Conservation (phyloP, 371 early-diverging fungal genomes). For the Gilbertella persicaria region DNA sequence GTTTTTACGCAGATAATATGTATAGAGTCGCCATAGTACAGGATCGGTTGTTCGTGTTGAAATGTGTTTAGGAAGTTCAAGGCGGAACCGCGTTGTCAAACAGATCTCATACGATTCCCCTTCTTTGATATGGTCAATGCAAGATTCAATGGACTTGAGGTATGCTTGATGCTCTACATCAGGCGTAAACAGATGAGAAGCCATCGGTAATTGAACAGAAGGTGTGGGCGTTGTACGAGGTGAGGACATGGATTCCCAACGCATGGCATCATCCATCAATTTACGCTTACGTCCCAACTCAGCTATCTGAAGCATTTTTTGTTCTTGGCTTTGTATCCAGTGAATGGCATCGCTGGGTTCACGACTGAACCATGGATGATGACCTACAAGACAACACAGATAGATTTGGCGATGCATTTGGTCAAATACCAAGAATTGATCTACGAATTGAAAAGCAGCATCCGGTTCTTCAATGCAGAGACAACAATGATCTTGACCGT, state of each 20-base stretch:
- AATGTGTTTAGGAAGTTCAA: constrained; percentile 32
- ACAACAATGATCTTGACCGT: constrained; percentile 31
- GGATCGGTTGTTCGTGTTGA: constrained; percentile 5
- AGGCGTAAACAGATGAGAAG: constrained; percentile 38
- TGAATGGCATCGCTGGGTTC: constrained; percentile 10
- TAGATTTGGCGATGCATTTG: constrained; percentile 51
- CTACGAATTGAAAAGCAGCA: constrained; percentile 81
- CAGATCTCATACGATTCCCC: constrained; percentile 97
- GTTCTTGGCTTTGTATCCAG: constrained; percentile 32
- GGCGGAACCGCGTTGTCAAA: constrained; percentile 82
- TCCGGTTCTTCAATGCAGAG: constrained; percentile 66
- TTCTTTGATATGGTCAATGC: constrained; percentile 69
- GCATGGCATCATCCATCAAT: constrained; percentile 12
- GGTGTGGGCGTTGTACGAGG: constrained; percentile 35
- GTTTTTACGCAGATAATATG: constrained; percentile 58
- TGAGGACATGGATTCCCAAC: constrained; percentile 13
- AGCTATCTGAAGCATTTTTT: background rate
- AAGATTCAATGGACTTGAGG: constrained; percentile 61
- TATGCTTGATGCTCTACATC: constrained; percentile 59
- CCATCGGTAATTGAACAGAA: background rate
- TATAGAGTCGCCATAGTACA: constrained; percentile 61
- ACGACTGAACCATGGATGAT: constrained; percentile 13
- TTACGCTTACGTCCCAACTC: constrained; percentile 9
- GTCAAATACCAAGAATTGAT: constrained; percentile 79
- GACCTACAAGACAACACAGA: constrained; percentile 47